Evolutionary conservation across 306 rosid genomes (phyloP).

Genomic region (Cicer yamashitae): DNA sequence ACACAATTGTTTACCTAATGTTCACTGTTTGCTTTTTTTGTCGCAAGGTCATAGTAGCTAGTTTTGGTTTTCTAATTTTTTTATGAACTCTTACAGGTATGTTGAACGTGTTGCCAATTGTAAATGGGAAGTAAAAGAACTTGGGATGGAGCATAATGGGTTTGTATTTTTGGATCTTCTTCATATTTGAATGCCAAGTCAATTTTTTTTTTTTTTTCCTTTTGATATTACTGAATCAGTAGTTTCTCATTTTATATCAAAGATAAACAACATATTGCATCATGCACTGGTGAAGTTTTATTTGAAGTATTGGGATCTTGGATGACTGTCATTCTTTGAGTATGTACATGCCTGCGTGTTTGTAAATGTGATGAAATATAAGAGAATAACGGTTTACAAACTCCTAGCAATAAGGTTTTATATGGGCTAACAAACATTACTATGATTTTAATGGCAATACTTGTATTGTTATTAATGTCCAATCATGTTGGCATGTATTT

Average conservation of each 20-base stretch:
- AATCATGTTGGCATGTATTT: conserved; percentile 21
- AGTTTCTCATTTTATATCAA: conserved; percentile 17
- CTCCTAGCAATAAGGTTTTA: conserved; percentile 20
- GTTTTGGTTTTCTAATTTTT: conserved; percentile 34
- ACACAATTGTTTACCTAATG: neutral
- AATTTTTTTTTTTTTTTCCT: conserved; percentile 12
- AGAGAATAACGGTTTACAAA: conserved; percentile 7
- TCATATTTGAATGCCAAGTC: conserved; percentile 27
- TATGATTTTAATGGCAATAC: conserved; percentile 17
- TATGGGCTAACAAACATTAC: conserved; percentile 1
- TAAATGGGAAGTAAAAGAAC: conserved; percentile 97
- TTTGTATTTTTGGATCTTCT: conserved; percentile 54
- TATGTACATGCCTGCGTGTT: conserved; percentile 10
- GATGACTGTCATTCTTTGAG: conserved; percentile 15
- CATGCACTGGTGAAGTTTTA: neutral
- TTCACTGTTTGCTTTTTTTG: conserved; percentile 10
- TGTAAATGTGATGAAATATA: conserved; percentile 22
- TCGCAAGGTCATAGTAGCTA: neutral
- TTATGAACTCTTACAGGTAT: conserved; percentile 63
- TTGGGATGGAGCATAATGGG: conserved; percentile 98
- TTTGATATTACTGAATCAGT: conserved; percentile 14
- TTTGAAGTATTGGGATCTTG: conserved; percentile 19
- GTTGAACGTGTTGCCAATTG: conserved; percentile 89
- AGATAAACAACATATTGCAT: conserved; percentile 24
- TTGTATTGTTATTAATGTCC: conserved; percentile 21